Evolutionary conservation across 768 basidiomycete genomes (phyloP).

Genomic region (Phaffia tasmanica): DNA sequence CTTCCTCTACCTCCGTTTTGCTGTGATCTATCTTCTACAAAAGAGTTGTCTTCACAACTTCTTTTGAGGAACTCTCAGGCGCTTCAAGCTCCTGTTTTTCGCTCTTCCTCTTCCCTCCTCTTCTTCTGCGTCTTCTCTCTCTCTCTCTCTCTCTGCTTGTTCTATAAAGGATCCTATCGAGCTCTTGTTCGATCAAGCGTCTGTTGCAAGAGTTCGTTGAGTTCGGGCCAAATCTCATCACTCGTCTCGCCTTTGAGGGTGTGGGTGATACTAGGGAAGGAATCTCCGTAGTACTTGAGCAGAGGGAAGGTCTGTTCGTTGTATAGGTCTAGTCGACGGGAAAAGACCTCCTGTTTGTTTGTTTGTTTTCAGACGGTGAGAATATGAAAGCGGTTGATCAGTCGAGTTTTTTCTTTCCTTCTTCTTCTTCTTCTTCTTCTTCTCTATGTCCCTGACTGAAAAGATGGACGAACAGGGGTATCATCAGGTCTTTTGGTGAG

Average conservation of each 20-base stretch:
- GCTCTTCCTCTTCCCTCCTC: too few relatives aligned
- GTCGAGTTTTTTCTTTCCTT: neutral
- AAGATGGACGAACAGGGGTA: conserved; percentile 53
- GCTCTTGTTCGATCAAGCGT: neutral
- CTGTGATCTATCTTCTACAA: too few relatives aligned
- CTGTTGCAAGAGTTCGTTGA: conserved; percentile 35
- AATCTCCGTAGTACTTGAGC: conserved; percentile 50
- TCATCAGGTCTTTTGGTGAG: conserved; percentile 83
- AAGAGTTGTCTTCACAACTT: too few relatives aligned
- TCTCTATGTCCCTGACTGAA: neutral
- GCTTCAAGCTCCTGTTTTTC: too few relatives aligned
- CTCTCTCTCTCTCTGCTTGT: too few relatives aligned
- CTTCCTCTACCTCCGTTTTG: too few relatives aligned
- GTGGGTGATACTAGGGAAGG: conserved; percentile 41
- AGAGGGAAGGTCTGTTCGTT: conserved; percentile 71
- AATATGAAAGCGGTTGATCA: neutral
- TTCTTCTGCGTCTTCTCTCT: too few relatives aligned
- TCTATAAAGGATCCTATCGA: too few relatives aligned
- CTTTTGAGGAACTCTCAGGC: too few relatives aligned
- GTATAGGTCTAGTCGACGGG: conserved; percentile 62
- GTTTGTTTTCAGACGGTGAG: too few relatives aligned
- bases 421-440: too few relatives aligned
- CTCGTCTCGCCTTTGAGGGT: conserved; percentile 63
- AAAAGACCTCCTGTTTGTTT: conserved; percentile 69
- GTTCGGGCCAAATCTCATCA: conserved; percentile 80